A percentile compares a stretch with the other conserved stretches of the same genome.
Conservation (phyloP, 371 early-diverging fungal species). For the Rhizopus sp. region DNA sequence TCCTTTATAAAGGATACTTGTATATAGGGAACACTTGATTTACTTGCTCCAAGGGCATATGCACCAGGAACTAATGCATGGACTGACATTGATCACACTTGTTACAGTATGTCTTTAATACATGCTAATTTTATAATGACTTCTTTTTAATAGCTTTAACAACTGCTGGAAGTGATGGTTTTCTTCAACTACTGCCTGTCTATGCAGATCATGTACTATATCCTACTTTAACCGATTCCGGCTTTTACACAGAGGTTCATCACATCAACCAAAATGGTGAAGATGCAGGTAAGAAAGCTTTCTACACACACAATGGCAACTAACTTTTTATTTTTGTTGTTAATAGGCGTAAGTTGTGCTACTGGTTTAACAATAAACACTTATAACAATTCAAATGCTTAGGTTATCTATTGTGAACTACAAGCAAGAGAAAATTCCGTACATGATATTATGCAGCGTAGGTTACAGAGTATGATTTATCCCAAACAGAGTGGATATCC, state of each 20-base stretch:
- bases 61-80: conserved; percentile 62
- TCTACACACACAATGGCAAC: conserved; percentile 6
- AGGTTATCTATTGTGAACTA: conserved; percentile 43
- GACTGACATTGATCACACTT: conserved; percentile 48
- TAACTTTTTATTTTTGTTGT: conserved; percentile 8
- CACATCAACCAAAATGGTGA: conserved; percentile 39
- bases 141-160: conserved; percentile 37
- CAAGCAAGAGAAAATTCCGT: conserved; percentile 32
- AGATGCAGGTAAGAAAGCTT: conserved; percentile 30
- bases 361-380: neutral
- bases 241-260: conserved; percentile 56
- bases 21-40: conserved; percentile 52
- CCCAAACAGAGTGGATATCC: conserved; percentile 56
- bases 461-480: conserved; percentile 50
- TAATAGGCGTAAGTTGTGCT: conserved; percentile 19
- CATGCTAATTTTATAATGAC: neutral
- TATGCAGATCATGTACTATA: conserved; percentile 60
- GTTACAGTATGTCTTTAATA: conserved; percentile 41
- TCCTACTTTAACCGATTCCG: conserved; percentile 57
- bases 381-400: neutral
- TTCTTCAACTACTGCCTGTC: conserved; percentile 46
- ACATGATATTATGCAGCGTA: conserved; percentile 20
- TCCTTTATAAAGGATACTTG: neutral
- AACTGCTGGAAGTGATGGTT: conserved; percentile 60
- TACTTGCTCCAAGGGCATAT: conserved; percentile 57